Conservation (phyloP, 108 stramenopile species). For the Seminavis robusta region DNA sequence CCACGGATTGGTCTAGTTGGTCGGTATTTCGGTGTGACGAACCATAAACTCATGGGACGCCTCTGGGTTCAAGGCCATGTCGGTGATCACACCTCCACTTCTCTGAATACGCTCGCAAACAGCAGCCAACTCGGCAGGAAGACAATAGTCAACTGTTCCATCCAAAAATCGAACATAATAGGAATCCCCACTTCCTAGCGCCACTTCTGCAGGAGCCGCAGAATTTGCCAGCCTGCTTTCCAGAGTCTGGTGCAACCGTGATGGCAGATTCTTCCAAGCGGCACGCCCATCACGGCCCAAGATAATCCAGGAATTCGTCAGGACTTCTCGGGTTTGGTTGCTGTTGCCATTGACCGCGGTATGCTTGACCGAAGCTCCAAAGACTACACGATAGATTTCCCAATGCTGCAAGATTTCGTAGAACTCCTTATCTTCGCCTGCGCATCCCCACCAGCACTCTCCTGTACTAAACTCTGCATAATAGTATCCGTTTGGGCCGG, state of each 20-base stretch:
- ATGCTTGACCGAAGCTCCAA: conserved; percentile 35
- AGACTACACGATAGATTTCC: conserved; percentile 70
- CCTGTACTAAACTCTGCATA: conserved; percentile 67
- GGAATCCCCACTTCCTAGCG: conserved; percentile 62
- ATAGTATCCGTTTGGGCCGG: conserved; percentile 62
- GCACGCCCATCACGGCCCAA: conserved; percentile 61
- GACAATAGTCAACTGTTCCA: conserved; percentile 66
- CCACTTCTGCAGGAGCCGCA: conserved; percentile 66
- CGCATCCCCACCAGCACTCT: conserved; percentile 69
- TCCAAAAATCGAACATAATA: conserved; percentile 79
- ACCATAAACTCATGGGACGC: conserved; percentile 50
- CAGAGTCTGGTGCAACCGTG: conserved; percentile 50
- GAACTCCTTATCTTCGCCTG: conserved; percentile 53
- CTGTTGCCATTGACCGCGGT: conserved; percentile 4
- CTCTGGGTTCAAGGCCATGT: conserved; percentile 44
- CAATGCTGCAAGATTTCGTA: conserved; percentile 43
- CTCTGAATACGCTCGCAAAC: conserved; percentile 52
- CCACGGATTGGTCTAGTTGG: no score
- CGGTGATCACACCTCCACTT: conserved; percentile 38
- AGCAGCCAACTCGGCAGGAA: conserved; percentile 53
- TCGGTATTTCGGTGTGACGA: conserved; percentile 53
- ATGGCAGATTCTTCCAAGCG: conserved; percentile 75
- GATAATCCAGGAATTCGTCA: conserved; percentile 59
- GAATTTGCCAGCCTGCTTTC: conserved; percentile 25
- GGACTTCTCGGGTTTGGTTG: background rate